A percentile compares a stretch with the other conserved stretches of the same genome.
phyloP scores from a whole-genome alignment of 2,329 filamentous ascomycete species.

The Phaeosphaeriaceae sp. region DNA sequence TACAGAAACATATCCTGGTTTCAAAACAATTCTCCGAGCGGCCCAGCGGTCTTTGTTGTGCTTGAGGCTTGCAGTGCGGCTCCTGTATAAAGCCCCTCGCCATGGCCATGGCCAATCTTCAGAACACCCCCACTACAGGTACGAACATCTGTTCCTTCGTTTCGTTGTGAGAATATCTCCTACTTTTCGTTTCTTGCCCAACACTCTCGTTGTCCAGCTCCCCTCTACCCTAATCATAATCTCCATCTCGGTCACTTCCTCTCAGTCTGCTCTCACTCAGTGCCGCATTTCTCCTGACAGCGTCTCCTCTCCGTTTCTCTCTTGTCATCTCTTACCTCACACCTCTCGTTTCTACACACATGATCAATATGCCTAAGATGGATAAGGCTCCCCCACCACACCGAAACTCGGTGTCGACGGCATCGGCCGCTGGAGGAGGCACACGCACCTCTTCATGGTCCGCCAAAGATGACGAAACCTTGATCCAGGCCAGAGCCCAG shows the following conservation, averaged over 20 bases:
- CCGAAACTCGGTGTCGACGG: constrained; percentile 41
- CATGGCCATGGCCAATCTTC: constrained; percentile 23
- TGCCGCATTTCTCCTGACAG: constrained; percentile 20
- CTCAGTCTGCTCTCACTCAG: constrained; percentile 24
- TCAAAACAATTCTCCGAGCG: constrained; percentile 47
- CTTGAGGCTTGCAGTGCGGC: constrained; percentile 34
- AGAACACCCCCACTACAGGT: constrained; percentile 37
- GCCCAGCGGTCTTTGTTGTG: constrained; percentile 36
- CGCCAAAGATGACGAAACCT: constrained; percentile 73
- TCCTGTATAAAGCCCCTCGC: constrained; percentile 42
- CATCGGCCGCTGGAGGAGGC: constrained; percentile 37
- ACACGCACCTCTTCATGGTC: constrained; percentile 66
- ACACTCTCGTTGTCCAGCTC: constrained; percentile 40
- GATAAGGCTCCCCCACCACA: constrained; percentile 41
- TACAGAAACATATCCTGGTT: constrained; percentile 50
- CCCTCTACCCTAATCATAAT: constrained; percentile 42
- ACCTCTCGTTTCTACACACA: constrained; percentile 11
- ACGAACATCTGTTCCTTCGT: constrained; percentile 42
- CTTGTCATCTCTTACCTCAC: constrained; percentile 11
- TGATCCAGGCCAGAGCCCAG: constrained; percentile 74
- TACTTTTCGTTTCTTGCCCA: constrained; percentile 38
- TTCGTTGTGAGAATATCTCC: constrained; percentile 42
- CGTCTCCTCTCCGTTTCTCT: constrained; percentile 19
- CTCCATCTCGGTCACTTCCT: constrained; percentile 33
- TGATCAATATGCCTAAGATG: constrained; percentile 56